Percentiles rank a stretch among this genome's conserved stretches.
phyloP scores from a whole-genome alignment of 305 asterid genomes.

The Caryopteris hybrid region DNA sequence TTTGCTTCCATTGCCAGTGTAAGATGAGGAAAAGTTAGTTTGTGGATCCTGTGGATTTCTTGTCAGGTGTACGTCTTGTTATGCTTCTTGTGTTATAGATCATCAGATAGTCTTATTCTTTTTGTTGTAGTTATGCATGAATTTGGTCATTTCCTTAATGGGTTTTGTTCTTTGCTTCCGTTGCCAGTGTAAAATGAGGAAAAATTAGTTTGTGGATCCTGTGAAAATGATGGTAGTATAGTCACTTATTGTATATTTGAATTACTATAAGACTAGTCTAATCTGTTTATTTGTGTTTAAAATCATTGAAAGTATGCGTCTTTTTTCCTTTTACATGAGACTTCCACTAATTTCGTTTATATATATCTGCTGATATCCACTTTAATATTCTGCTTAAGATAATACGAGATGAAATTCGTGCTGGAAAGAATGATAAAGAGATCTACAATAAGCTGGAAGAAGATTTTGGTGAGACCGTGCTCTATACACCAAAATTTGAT shows the following conservation, averaged over 20 bases:
- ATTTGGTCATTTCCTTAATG: not conserved
- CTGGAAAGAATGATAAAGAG: constrained; percentile 81
- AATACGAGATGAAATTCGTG: constrained; percentile 67
- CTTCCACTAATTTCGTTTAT: not conserved
- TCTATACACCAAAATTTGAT: constrained; percentile 83
- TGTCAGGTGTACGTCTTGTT: not conserved
- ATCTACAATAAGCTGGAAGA: constrained; percentile 78
- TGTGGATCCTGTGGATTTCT: not conserved
- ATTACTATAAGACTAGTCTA: not conserved
- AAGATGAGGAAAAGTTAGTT: not conserved
- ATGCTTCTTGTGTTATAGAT: not conserved
- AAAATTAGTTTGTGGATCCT: not conserved
- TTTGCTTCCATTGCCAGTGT: too few relatives aligned
- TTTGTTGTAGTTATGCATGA: not conserved
- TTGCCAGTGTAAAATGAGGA: not conserved
- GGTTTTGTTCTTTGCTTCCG: too few relatives aligned
- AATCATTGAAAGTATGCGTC: not conserved
- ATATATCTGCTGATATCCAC: not conserved
- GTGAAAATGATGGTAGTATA: not conserved
- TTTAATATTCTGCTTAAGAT: constrained; percentile 35
- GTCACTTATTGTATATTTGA: not conserved
- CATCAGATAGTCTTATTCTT: not conserved
- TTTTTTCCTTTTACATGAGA: not conserved
- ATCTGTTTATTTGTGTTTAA: not conserved
- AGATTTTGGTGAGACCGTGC: constrained; percentile 87